A percentile compares a stretch with the other conserved stretches of the same genome.
Evolutionary conservation across 2,329 filamentous ascomycete species (phyloP).

Genomic region (Gaeumannomyces tritici): DNA sequence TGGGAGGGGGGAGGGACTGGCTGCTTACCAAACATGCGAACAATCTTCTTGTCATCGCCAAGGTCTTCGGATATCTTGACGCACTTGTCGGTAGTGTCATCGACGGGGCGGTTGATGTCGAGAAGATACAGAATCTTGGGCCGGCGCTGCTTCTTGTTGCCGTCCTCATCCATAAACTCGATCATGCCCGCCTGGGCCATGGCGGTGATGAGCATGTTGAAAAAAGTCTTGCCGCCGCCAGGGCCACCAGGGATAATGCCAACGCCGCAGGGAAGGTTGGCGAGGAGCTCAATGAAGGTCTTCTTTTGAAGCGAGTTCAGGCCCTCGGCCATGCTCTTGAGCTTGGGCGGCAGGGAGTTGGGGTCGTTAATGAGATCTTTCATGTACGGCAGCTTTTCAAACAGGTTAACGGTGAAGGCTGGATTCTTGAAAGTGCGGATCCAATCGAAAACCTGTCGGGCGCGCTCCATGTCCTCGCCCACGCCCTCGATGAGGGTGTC

Average conservation of each 20-base stretch:
- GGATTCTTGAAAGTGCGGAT: slow-evolving; percentile 12
- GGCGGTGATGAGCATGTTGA: slow-evolving; percentile 31
- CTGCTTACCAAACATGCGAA: slow-evolving; percentile 24
- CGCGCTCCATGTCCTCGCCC: not conserved
- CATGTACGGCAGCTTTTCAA: slow-evolving; percentile 13
- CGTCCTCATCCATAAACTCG: not conserved
- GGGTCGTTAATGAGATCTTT: slow-evolving; percentile 6
- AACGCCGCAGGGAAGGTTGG: slow-evolving; percentile 28
- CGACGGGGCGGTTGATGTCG: slow-evolving; percentile 36
- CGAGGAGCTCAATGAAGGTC: slow-evolving; percentile 25
- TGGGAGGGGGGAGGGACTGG: too few relatives aligned
- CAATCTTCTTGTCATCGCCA: slow-evolving; percentile 22
- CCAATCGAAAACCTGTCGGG: slow-evolving; percentile 10
- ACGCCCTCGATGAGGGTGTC: slow-evolving; percentile 4
- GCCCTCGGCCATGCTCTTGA: slow-evolving; percentile 15
- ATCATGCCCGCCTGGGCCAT: slow-evolving; percentile 15
- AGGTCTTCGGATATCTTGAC: slow-evolving; percentile 23
- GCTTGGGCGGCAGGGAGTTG: slow-evolving; percentile 6
- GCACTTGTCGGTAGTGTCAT: slow-evolving; percentile 34
- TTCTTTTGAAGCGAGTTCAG: slow-evolving; percentile 28
- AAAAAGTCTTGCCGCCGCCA: slow-evolving; percentile 37
- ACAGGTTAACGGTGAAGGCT: slow-evolving; percentile 10
- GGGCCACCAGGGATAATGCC: slow-evolving; percentile 36
- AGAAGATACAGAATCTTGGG: slow-evolving; percentile 32
- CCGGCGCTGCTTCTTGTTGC: slow-evolving; percentile 12